Evolutionary conservation across 1,139 yeast species (phyloP).

Genomic region (Komagataea norvegica): DNA sequence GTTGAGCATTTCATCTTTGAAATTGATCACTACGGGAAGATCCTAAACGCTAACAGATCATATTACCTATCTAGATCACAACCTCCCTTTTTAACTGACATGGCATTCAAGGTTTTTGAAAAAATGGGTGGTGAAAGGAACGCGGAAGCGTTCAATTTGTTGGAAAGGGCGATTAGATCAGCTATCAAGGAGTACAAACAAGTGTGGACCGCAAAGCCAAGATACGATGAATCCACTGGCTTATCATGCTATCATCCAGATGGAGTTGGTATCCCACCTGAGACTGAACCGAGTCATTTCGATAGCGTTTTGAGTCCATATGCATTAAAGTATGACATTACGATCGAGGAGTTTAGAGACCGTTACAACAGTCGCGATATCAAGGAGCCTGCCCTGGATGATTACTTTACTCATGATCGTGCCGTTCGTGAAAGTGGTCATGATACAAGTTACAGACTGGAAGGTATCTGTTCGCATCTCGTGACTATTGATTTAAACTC

Average conservation of each 20-base stretch:
- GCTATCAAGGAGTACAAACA: constrained; percentile 83
- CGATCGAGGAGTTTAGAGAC: constrained; percentile 65
- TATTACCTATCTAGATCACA: constrained; percentile 91
- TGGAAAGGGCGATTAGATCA: constrained; percentile 61
- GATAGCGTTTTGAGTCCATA: constrained; percentile 66
- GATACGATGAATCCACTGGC: constrained; percentile 73
- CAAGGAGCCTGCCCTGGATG: constrained; percentile 75
- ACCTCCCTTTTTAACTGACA: constrained; percentile 96
- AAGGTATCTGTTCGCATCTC: constrained; percentile 82
- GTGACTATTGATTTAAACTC: constrained; percentile 92
- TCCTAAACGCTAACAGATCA: constrained; percentile 89
- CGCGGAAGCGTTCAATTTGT: constrained; percentile 52
- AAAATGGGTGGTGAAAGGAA: constrained; percentile 42
- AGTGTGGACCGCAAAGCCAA: constrained; percentile 75
- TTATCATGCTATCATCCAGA: constrained; percentile 88
- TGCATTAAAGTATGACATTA: constrained; percentile 54
- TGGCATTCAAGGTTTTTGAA: constrained; percentile 70
- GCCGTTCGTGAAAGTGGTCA: constrained; percentile 97
- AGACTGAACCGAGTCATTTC: constrained; percentile 90
- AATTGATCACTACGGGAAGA: constrained; percentile 85
- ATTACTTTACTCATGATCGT: constrained; percentile 85
- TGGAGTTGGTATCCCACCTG: constrained; percentile 93
- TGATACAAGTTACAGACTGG: constrained; percentile 87
- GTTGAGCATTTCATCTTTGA: constrained; percentile 90
- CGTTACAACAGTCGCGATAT: constrained; percentile 65